Evolutionary conservation across 495 filamentous ascomycete species (phyloP), one percentile per base, ranked within the genome.

Genomic region (Tuber melanosporum): DNA sequence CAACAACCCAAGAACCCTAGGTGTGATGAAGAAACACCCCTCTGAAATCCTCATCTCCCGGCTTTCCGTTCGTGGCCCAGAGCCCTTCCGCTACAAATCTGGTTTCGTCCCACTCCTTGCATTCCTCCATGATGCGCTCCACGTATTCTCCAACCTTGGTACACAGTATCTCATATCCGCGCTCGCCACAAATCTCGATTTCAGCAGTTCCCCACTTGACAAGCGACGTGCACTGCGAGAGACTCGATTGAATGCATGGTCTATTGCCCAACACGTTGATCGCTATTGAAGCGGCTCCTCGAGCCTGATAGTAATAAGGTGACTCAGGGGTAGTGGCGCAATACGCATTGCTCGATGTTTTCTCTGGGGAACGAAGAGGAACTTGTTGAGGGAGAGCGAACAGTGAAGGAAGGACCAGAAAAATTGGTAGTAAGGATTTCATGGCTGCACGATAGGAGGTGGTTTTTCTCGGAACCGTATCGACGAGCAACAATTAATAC

Each of bases 31-130:
- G 57, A 26, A 66, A 15, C 5, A 66, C 57, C 57, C 57, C 57
- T 66, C 57, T 66, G 57, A 66, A 66, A 66, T 66, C 57, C 57
- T 32, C 57, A 66, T 66, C 57, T 36, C 57, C 57, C 1, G 57
- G 57, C 57, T 32, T 66, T 8, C 57, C 57, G 26, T 66, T 66
- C 32, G 57, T 36, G 4, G 57, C 57, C 57, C 57, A 66, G 57
- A 66, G 12, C 26, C 57, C 57, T 26, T 36, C 57, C 3, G 57
- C 32, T 14, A 66, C 57, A 36, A 66, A 66, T 36, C 57, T 36
- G 57, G 5, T 32, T 19, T 66, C 57, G 26, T 3, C 57, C 57
- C 57, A 66, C 26, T 66, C 57, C 57, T 66, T 66, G 57, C 57
- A 66, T 36, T 66, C 57, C 57, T 66, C 57, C 14, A 66, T 66